Base-by-base conservation (phyloP, 2,329 filamentous ascomycete genomes). In the Chaetomium olivaceum region DNA sequence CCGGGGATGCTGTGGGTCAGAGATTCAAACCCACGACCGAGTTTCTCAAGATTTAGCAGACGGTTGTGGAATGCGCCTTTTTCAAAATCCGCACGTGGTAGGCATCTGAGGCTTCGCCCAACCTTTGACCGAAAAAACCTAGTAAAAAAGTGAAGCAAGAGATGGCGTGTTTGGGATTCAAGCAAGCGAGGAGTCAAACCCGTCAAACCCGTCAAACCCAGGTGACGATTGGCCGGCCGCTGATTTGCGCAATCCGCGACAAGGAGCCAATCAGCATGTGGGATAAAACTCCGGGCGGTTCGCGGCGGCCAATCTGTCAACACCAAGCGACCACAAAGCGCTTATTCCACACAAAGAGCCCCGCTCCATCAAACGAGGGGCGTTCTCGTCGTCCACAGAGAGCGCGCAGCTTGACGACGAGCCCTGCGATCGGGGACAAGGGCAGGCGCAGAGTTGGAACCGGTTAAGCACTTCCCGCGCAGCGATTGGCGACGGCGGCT, bases 341-440 rank as follows among this genome's bases (percentile, higher is more conserved):
- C 77, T 76, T 80, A 78, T 76, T 74, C 72, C 73, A 77, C 67
- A 77, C 76, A 71, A 64, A 64, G 46, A 25, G 31, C 60, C 62
- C 65, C 64, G 36, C 62, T 57, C 36, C 61, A 56, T 68, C 68
- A 62, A 56, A 66, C 59, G 36, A 43, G 64, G 39, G 51, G 33
- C 61, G n/a, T 56, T 36, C 39, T 59, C 54, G 51, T 27, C 14
- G 63, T 69, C 70, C 71, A 71, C 67, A 71, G 62, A 69, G 67
- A 64, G 61, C 67, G 51, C 64, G 57, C 54, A 59, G 31, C 64
- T 69, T 64, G 63, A 64, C 70, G 67, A 71, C 60, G 48, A 62
- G 51, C 51, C 46, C 50, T 36, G 23, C 55, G 46, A 31, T 23
- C 54, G 60, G 19, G 66, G 64, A 66, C 69, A 69, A 65, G 68